Base-by-base conservation (phyloP, 768 basidiomycete genomes). In the Gyrodon lividus region DNA sequence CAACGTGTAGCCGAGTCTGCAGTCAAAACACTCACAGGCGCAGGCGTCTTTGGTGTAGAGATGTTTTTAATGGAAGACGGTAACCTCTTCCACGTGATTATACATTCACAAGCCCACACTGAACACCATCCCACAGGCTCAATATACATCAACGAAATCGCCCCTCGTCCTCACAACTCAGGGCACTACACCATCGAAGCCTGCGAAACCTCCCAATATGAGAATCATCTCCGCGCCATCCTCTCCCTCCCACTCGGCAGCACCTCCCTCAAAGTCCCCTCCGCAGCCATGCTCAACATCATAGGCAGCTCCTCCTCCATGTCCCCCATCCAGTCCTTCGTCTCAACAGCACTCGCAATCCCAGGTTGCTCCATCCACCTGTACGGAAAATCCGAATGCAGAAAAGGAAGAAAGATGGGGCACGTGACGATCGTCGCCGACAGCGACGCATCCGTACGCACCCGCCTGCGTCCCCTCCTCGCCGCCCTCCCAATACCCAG, bases 151-250 rank as follows among this genome's bases (percentile, higher is more conserved):
- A 99, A 99, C 69, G 97, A 99, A 73, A 96, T 99, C 54, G 97
- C 97, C 0, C 97, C 97, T 12, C 82, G 97, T 16, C 96, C 97
- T 1, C 97, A 99, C 68, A 99, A 98, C 72, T 98, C 95, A 8
- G 97, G 96, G 0, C 97, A 99, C 68, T 96, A 98, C 70, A 97
- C 95, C 24, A 98, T 98, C 64, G 97, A 98, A 72, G 94, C 96
- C 0, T 98, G 94, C 69, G 78, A 92, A 59, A 91, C 93, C 2
- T 98, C 96, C 2, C 97, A 98, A 72, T 99, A 91, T 72, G 92
- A 93, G 69, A 97, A 98, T 59, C 97, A 98, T 69, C 86, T 98
- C 45, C 92, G 94, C 31, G 90, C 94, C 17, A 95, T 99, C 68
- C 83, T 98, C 13, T 81, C 79, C 33, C 79, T 98, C 5, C 94